Evolutionary conservation across 148 eudicot species (phyloP).

Genomic region (Suaeda aralocaspica): DNA sequence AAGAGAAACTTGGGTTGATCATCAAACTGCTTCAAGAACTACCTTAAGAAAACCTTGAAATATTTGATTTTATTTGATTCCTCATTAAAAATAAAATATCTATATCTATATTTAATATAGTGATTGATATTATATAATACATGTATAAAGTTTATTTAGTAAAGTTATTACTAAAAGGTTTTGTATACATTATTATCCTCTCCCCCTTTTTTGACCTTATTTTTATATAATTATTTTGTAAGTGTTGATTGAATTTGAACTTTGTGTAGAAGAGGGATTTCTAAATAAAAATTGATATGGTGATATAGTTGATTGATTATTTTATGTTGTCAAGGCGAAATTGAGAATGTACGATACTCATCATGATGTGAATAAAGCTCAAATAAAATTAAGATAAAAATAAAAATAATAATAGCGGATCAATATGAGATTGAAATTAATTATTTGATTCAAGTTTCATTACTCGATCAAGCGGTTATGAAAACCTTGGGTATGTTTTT

Average conservation of each 20-base stretch:
- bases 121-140: neutral
- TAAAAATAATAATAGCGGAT: too few relatives aligned
- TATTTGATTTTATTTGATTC: constrained; percentile 5
- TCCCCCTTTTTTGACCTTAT: neutral
- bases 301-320: too few relatives aligned
- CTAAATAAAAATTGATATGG: neutral
- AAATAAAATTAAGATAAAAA: too few relatives aligned
- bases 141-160: neutral
- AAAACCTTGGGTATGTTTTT: too few relatives aligned
- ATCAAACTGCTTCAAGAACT: constrained; percentile 19
- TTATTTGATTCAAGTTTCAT: too few relatives aligned
- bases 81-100: neutral
- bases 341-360: too few relatives aligned
- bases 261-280: neutral
- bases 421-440: too few relatives aligned
- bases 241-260: neutral
- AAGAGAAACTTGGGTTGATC: constrained; percentile 27
- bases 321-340: too few relatives aligned
- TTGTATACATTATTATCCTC: neutral
- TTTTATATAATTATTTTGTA: neutral
- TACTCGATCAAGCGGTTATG: too few relatives aligned
- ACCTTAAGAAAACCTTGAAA: constrained; percentile 5
- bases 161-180: neutral
- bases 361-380: too few relatives aligned
- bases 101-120: neutral